A percentile compares a stretch with the other conserved stretches of the same genome.
phyloP scores from a whole-genome alignment of 345 rosid genomes.

The Capsella bursapastoris region DNA sequence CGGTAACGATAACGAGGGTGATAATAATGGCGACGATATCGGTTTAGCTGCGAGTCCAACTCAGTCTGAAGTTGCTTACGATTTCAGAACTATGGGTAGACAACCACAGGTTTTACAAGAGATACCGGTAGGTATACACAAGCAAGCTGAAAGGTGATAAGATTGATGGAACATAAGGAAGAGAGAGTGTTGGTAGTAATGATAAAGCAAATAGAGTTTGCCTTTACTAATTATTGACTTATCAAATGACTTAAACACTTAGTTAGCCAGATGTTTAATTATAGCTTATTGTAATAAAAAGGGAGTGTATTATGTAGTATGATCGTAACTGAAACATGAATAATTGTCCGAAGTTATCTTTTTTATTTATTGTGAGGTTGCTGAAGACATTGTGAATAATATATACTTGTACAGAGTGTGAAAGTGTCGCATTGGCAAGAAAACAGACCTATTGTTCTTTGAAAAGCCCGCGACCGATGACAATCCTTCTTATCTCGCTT shows the following conservation, averaged over 20 bases:
- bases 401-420: conserved; percentile 22
- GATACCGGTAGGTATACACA: not conserved
- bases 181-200: not conserved
- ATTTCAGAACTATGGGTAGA: conserved; percentile 1
- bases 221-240: not conserved
- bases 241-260: not conserved
- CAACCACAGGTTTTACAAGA: conserved; percentile 25
- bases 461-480: conserved; percentile 88
- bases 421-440: not conserved
- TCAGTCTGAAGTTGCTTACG: not conserved
- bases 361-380: conserved; percentile 12
- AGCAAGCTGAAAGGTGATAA: conserved; percentile 7
- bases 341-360: not conserved
- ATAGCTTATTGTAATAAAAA: conserved; percentile 15
- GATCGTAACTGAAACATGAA: not conserved
- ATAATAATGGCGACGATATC: too few species aligned
- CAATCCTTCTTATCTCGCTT: conserved; percentile 92
- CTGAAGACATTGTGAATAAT: not conserved
- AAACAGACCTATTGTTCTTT: conserved; percentile 54
- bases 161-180: not conserved
- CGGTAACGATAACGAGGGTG: not conserved
- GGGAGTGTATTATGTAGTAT: not conserved
- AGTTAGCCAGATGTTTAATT: conserved; percentile 1
- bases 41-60: not conserved
- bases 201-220: not conserved